Evolutionary conservation across 495 filamentous ascomycete genomes (phyloP), one percentile per base, ranked within the genome.

Genomic region (Aspergillus taichungensis): DNA sequence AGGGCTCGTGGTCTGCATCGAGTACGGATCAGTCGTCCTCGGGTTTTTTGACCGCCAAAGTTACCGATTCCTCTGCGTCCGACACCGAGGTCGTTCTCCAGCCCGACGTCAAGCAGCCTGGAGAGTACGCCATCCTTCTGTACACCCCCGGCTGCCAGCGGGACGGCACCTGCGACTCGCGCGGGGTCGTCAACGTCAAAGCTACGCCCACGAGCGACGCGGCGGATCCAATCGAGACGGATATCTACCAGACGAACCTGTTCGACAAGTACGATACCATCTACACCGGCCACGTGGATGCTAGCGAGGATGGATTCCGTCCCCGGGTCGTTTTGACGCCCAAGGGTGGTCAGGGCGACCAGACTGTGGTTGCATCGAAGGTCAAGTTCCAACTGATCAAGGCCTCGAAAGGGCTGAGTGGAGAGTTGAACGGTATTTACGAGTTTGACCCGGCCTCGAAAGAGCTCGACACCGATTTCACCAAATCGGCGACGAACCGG

Each of bases 231-330:
- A 46, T 70, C 8, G 58, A 72, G 11, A 65, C 74, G 0, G 60
- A 66, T 10, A 60, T 94, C 9, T 91, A 73, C 58, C 94, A 99
- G 67, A 95, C 88, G 12, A 97, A 97, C 63, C 67, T 88, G 51
- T 87, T 82, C 57, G 88, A 95, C 67, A 99, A 97, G 64, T 95
- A 92, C 51, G 94, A 97, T 55, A 79, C 82, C 44, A 79, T 97
- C 46, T 95, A 89, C 60, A 80, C 78, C 46, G 94, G 89, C 6
- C 77, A 76, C 47, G 79, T 99, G 44, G 88, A 97, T 56, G 80
- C 79, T 28, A 82, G 72, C 50, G 83, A 79, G 30, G 72, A 71
- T 51, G 74, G 72, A 13, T 97, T 97, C 67, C 78, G 83, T 13
- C 88, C 92, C 24, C 76, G 74, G 12, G 80, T 99, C 40, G 95